Conservation (phyloP, 306 rosid genomes). For the Luffa aegyptiaca region DNA sequence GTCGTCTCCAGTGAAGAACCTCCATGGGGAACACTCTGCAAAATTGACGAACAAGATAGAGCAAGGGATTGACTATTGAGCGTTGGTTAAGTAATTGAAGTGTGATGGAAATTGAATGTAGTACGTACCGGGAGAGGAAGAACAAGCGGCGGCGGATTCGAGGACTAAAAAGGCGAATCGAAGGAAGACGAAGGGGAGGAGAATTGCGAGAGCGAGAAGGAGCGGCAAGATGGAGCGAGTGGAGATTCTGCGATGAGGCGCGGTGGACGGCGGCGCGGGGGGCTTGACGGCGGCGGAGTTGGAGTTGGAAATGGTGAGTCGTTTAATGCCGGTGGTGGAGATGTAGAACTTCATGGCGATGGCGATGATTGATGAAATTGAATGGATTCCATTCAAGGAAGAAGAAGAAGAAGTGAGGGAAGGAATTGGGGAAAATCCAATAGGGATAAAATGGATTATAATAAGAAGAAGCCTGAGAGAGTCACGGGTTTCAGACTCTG, state of each 20-base stretch:
- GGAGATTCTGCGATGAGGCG: conserved; percentile 42
- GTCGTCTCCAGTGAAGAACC: conserved; percentile 49
- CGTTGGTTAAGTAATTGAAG: no score
- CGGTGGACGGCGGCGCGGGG: conserved; percentile 20
- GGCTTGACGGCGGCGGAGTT: conserved; percentile 28
- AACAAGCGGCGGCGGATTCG: conserved; percentile 65
- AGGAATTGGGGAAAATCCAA: neutral
- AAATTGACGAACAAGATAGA: neutral
- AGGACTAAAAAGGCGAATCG: conserved; percentile 63
- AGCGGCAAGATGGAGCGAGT: conserved; percentile 41
- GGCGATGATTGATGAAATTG: conserved; percentile 2
- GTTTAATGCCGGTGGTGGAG: conserved; percentile 64
- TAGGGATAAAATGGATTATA: neutral
- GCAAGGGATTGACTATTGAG: no score
- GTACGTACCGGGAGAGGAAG: conserved; percentile 42
- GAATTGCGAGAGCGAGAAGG: conserved; percentile 40
- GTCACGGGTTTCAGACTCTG: conserved; percentile 3
- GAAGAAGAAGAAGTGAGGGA: neutral
- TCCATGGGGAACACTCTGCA: conserved; percentile 75
- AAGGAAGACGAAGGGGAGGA: conserved; percentile 57
- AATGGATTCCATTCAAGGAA: neutral
- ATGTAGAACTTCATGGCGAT: conserved; percentile 66
- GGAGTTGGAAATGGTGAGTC: conserved; percentile 43
- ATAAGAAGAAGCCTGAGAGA: neutral
- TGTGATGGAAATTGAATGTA: neutral